These are phyloP conservation scores for Paraconiothyrium sp. DNA, from an alignment of 2,329 filamentous ascomycete species.

Conservation along the genomic window DNA sequence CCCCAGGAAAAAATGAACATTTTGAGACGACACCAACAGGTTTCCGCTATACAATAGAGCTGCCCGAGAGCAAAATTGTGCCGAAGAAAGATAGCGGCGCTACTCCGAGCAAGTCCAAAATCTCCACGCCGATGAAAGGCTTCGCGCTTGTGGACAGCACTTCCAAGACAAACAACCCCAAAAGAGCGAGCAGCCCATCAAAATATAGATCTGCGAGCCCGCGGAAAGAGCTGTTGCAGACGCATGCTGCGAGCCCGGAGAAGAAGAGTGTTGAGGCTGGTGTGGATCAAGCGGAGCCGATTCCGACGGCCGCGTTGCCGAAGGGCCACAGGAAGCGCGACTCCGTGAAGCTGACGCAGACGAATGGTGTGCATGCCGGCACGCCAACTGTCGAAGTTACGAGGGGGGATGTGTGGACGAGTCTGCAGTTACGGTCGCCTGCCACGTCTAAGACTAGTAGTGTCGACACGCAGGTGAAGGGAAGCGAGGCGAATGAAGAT, in stretches of 20 bases:
- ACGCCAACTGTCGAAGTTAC: constrained; percentile 7
- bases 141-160: neutral
- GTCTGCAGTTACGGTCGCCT: neutral
- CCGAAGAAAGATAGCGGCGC: constrained; percentile 10
- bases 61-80: constrained; percentile 16
- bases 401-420: constrained; percentile 2
- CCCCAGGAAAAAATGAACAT: constrained; percentile 11
- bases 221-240: constrained; percentile 1
- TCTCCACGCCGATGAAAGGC: neutral
- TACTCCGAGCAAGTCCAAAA: neutral
- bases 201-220: constrained; percentile 8
- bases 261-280: neutral
- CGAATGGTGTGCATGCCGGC: neutral
- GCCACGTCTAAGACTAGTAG: neutral
- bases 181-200: neutral
- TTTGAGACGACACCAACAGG: constrained; percentile 8
- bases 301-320: neutral
- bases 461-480: neutral
- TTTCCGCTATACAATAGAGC: constrained; percentile 10
- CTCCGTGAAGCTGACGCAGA: constrained; percentile 2
- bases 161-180: neutral
- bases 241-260: neutral
- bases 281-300: constrained; percentile 4
- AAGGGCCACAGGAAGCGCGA: constrained; percentile 1
- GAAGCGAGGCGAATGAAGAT: neutral